These are phyloP conservation scores for Xylariaceae sp. DNA, from an alignment of 2,329 filamentous ascomycete species.

Conservation along the genomic window DNA sequence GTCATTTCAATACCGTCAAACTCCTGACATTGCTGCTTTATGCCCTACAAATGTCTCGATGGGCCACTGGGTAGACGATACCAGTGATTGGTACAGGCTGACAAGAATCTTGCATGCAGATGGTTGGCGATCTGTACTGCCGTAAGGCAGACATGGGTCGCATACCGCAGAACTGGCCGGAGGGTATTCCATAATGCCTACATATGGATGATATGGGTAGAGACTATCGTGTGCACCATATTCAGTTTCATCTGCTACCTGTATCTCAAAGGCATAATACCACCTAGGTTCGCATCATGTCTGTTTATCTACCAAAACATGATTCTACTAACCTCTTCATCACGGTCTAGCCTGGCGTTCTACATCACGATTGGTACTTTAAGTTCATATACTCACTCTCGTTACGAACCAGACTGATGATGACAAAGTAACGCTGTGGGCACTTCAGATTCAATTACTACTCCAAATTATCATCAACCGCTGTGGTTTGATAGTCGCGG, in stretches of 20 bases:
- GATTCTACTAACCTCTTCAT: too few relatives aligned
- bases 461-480: conserved; percentile 56
- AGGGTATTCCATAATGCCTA: conserved; percentile 39
- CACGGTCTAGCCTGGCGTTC: too few relatives aligned
- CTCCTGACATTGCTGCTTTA: too few relatives aligned
- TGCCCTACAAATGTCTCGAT: too few relatives aligned
- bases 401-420: neutral
- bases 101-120: too few relatives aligned
- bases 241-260: conserved; percentile 39
- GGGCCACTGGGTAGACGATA: too few relatives aligned
- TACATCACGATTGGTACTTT: too few relatives aligned
- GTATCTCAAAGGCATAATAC: conserved; percentile 17
- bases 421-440: conserved; percentile 35
- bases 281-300: conserved; percentile 8
- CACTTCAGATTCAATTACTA: conserved; percentile 46
- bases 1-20: too few relatives aligned
- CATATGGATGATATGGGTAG: conserved; percentile 48
- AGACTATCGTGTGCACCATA: conserved; percentile 40
- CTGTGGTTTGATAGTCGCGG: conserved; percentile 43
- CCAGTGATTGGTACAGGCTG: too few relatives aligned
- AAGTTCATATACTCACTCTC: neutral
- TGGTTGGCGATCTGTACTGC: conserved; percentile 37
- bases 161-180: conserved; percentile 33
- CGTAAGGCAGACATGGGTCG: conserved; percentile 33
- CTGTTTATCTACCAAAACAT: too few relatives aligned